Evolutionary conservation across 192 early-diverging fungal genomes (phyloP).

Genomic region (Gonapodya sp.): DNA sequence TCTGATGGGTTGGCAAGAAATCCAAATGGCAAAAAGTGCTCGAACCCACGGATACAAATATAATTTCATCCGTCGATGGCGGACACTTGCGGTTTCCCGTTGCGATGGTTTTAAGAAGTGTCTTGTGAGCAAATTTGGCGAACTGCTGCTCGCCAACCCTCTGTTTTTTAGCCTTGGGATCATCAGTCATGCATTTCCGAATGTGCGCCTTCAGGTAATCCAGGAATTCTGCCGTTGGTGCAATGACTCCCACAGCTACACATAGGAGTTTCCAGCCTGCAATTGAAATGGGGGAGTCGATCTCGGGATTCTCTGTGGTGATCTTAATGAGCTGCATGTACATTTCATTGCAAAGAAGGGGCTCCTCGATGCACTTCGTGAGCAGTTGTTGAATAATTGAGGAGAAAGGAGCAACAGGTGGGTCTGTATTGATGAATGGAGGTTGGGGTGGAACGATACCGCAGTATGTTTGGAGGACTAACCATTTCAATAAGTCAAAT

Average conservation of each 20-base stretch:
- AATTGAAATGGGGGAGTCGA: background rate
- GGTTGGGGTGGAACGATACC: background rate
- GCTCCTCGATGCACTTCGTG: background rate
- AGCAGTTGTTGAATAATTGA: background rate
- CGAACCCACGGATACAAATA: background rate
- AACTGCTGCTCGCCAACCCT: background rate
- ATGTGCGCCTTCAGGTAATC: background rate
- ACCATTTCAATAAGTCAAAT: background rate
- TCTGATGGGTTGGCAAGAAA: background rate
- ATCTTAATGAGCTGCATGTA: background rate
- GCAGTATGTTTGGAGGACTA: background rate
- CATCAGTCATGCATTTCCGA: background rate
- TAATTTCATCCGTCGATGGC: background rate
- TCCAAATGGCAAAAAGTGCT: background rate
- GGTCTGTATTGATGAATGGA: background rate
- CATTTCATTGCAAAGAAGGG: background rate
- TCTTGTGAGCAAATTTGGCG: background rate
- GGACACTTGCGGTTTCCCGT: background rate
- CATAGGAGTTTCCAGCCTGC: background rate
- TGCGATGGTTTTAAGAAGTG: background rate
- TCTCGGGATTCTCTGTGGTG: background rate
- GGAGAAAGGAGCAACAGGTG: background rate
- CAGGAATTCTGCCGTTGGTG: background rate
- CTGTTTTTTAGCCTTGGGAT: background rate
- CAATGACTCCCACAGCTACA: background rate